phyloP scores from a whole-genome alignment of 1,139 yeast species.

The Spathaspora sp. region DNA sequence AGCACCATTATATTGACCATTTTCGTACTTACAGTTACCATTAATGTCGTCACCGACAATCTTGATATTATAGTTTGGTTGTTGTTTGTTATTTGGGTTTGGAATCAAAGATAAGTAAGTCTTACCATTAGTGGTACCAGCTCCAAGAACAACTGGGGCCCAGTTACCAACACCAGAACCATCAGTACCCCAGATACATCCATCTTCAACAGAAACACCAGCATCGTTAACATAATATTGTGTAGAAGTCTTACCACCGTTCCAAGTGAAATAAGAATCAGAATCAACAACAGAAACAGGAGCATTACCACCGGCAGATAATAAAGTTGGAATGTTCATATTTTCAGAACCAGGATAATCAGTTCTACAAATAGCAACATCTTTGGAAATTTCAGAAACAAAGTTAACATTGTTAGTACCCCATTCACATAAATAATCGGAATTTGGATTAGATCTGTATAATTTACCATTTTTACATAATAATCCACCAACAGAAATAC shows the following conservation, averaged over 20 bases:
- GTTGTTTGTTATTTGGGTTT: constrained; percentile 67
- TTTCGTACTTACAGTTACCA: constrained; percentile 64
- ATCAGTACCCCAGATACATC: constrained; percentile 72
- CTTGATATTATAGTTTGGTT: constrained; percentile 68
- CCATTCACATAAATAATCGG: constrained; percentile 74
- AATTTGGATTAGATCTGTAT: constrained; percentile 61
- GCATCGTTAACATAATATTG: constrained; percentile 83
- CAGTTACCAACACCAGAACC: constrained; percentile 76
- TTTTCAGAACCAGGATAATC: constrained; percentile 90
- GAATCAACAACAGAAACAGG: constrained; percentile 68
- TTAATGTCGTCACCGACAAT: constrained; percentile 62
- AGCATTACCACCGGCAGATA: constrained; percentile 54
- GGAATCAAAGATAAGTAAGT: constrained; percentile 78
- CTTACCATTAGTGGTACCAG: constrained; percentile 62
- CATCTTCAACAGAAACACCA: constrained; percentile 70
- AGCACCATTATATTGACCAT: constrained; percentile 61
- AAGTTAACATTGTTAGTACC: constrained; percentile 64
- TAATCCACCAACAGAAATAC: constrained; percentile 81
- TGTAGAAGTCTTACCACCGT: constrained; percentile 65
- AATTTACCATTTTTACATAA: constrained; percentile 67
- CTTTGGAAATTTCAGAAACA: constrained; percentile 51
- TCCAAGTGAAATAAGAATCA: constrained; percentile 62
- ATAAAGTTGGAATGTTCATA: constrained; percentile 79
- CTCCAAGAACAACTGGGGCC: constrained; percentile 81
- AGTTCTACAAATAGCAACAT: constrained; percentile 79